Conservation (phyloP, 306 rosid species). For the Ormosia semicastrata region DNA sequence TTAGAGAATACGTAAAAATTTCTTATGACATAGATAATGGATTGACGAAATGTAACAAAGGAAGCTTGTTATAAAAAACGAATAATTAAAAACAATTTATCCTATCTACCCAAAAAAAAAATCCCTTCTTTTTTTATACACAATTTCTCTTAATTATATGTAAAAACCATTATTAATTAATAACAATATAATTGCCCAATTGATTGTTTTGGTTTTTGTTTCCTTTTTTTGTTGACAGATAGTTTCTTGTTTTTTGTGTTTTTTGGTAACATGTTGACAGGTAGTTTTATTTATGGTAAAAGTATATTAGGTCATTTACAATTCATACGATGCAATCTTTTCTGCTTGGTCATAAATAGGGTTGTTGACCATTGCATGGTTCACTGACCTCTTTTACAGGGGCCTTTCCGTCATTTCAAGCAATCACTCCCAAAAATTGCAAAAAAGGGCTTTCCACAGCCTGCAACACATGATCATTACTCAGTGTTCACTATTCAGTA, state of each 20-base stretch:
- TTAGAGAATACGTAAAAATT: too few relatives aligned
- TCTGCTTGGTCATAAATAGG: conserved; percentile 29
- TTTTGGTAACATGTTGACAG: background rate
- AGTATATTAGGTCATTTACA: background rate
- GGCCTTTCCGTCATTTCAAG: conserved; percentile 30
- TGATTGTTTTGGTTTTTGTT: background rate
- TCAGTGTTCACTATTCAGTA: conserved; percentile 10
- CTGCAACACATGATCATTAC: conserved; percentile 23
- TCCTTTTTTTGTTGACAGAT: background rate
- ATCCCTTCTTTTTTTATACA: too few relatives aligned
- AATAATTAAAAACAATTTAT: too few relatives aligned
- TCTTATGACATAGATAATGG: too few relatives aligned
- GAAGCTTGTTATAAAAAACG: too few relatives aligned
- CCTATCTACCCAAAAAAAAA: too few relatives aligned
- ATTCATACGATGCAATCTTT: background rate
- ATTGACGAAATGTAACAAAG: too few relatives aligned
- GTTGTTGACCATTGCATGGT: conserved; percentile 39
- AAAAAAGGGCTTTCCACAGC: background rate
- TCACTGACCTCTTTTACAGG: background rate
- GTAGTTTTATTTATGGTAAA: background rate
- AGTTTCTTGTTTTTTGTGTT: background rate
- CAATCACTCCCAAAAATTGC: background rate
- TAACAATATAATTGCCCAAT: background rate
- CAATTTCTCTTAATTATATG: too few relatives aligned
- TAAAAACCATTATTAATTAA: too few relatives aligned